These are phyloP conservation scores for Sporothrix brunneoviolacea DNA, from an alignment of 2,329 filamentous ascomycete genomes.

Conservation along the genomic window DNA sequence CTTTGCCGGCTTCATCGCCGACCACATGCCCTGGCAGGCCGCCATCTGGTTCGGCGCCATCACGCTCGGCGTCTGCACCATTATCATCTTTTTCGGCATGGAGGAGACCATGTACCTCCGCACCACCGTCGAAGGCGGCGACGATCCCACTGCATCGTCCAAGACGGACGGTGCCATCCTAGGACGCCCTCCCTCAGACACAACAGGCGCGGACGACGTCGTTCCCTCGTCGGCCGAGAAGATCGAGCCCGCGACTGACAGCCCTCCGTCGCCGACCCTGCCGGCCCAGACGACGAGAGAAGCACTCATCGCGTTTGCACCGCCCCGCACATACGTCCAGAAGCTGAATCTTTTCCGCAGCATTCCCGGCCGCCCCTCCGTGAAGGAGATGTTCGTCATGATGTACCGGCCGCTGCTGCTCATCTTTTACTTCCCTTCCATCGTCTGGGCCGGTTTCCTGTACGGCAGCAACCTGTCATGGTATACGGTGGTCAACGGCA, in stretches of 20 bases:
- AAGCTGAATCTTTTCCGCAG: conserved; percentile 20
- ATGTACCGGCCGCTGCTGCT: conserved; percentile 15
- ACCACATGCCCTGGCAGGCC: conserved; percentile 44
- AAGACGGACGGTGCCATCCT: too few relatives aligned
- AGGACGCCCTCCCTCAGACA: too few relatives aligned
- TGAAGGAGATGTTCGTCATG: conserved; percentile 19
- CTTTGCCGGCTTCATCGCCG: conserved; percentile 42
- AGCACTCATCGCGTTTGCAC: neutral
- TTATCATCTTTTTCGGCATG: conserved; percentile 52
- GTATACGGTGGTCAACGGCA: conserved; percentile 25
- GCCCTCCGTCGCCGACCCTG: too few relatives aligned
- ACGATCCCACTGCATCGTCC: neutral
- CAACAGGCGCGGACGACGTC: too few relatives aligned
- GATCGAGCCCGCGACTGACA: too few relatives aligned
- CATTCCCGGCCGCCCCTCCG: conserved; percentile 19
- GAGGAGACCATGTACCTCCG: conserved; percentile 54
- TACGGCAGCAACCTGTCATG: conserved; percentile 24
- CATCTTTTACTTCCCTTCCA: conserved; percentile 12
- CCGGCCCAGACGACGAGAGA: too few relatives aligned
- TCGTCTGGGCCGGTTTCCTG: conserved; percentile 20
- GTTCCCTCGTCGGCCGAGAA: too few relatives aligned
- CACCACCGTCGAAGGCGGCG: conserved; percentile 26
- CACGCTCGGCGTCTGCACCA: conserved; percentile 38
- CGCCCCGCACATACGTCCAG: conserved; percentile 19
- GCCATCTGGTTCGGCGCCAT: conserved; percentile 49